Conservation (phyloP, 2,329 filamentous ascomycete species). For the Ophiocordyceps camponoti-rufipedis region DNA sequence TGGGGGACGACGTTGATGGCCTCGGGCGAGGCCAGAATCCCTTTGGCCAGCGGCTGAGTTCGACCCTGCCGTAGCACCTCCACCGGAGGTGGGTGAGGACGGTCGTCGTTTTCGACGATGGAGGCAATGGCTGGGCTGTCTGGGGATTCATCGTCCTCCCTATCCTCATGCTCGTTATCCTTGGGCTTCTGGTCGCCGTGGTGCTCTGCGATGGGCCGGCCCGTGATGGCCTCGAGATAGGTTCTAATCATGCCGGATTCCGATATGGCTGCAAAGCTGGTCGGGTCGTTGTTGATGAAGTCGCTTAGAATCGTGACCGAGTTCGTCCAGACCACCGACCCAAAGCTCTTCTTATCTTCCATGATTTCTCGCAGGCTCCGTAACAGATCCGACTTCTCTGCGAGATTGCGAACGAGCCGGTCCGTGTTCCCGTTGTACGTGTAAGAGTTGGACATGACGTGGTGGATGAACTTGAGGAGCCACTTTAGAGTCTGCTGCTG, state of each 20-base stretch:
- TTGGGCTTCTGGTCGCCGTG: conserved; percentile 11
- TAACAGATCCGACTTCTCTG: conserved; percentile 78
- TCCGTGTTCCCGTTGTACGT: conserved; percentile 65
- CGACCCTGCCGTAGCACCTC: conserved; percentile 28
- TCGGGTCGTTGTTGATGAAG: conserved; percentile 97
- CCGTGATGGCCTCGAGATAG: conserved; percentile 66
- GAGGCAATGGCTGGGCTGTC: conserved; percentile 21
- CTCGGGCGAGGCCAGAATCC: conserved; percentile 75
- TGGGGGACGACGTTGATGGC: conserved; percentile 74
- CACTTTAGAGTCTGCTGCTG: conserved; percentile 87
- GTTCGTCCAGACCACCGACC: conserved; percentile 90
- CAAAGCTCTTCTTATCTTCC: conserved; percentile 60
- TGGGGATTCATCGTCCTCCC: conserved; percentile 17
- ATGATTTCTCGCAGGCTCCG: conserved; percentile 66
- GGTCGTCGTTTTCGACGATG: conserved; percentile 15
- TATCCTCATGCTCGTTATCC: conserved; percentile 10
- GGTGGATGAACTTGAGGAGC: conserved; percentile 89
- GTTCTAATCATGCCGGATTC: conserved; percentile 82
- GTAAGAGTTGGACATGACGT: conserved; percentile 70
- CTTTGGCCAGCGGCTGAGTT: conserved; percentile 34
- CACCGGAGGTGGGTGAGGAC: conserved; percentile 33
- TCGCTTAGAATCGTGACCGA: conserved; percentile 81
- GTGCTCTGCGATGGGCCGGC: conserved; percentile 21
- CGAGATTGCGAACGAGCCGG: conserved; percentile 75
- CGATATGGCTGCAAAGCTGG: conserved; percentile 87